Base-by-base conservation (phyloP, 441 rosid species). In the Croton setiger region DNA sequence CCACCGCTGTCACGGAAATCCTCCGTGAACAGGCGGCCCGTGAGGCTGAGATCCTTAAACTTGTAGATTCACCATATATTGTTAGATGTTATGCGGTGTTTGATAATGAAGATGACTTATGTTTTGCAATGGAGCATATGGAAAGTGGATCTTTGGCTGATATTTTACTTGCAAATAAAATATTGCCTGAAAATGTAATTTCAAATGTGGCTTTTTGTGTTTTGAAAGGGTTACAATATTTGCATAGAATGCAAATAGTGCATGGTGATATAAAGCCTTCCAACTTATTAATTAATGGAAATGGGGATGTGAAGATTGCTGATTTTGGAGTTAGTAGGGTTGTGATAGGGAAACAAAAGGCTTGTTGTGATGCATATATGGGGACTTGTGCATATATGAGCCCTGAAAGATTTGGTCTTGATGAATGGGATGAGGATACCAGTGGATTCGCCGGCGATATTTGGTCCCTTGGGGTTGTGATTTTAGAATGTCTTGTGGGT, bases 391-490 rank as follows among this genome's bases (percentile, higher is more conserved):
- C 89, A 70, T 91, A 89, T 58, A 91, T 93, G 97, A 88, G 92
- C 62, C 87, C 96, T 83, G 98, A 88, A 80, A 11, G 97, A 60
- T 43, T 86, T 12, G 90, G 85, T 75, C 92, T 93, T 21, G 91
- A 90, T 80, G 79, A 92, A 76, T 89, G 89, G 75, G 86, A 85
- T 64, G 91, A 94, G 65, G 78, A 67, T 47, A 85, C 85, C 69
- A 75, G 87, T 60, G 96, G 88, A 70, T 93, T 84, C 66, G 84
- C 87, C 61, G 87, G 97, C 41, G 97, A 91, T 66, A 86, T 93
- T 1, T 91, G 98, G 98, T 87, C 97, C 67, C 78, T 91, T 75
- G 97, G 98, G 21, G 55, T 93, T 85, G 96, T 93, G n/a, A 90
- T 89, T 36, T 84, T 93, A 61, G 93, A 91, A 71, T 93, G 96